Base-by-base conservation (phyloP, 345 rosid genomes). In the Linum tenue region DNA sequence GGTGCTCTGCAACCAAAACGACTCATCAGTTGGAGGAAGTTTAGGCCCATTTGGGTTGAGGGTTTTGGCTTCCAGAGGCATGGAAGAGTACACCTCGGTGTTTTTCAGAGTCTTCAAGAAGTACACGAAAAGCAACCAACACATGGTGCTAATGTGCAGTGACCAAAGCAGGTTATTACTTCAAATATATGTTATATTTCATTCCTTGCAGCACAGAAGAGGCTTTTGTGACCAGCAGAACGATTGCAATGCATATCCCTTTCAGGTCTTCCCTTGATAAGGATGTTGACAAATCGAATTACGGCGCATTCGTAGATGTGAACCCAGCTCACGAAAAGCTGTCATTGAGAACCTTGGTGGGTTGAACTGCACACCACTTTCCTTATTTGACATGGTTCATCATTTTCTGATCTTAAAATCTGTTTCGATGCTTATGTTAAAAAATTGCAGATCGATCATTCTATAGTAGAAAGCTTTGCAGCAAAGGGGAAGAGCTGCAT, bases 391-490 rank as follows among this genome's bases (percentile, higher is more conserved):
- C 1, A 4, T 41, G 0, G 1, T 4, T 1, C 44, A 41, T 41
- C 44, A 41, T 41, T 41, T 41, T 8, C 44, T 41, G 44, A 41
- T 4, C 44, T 8, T 7, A 3, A 41, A 41, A 41, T 7, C 44
- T 41, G 40, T 3, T 31, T 40, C 11, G 40, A 16, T 7, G 1
- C 9, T 65, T 55, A 39, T 61, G 15, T 37, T 10, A 22, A 22
- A 22, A 22, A 0, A 22, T 22, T 37, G 56, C 75, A 87, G 92
- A 84, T 92, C 64, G 96, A 92, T 73, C 80, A 72, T 44, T 87
- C 95, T 8, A 74, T 89, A 70, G 85, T 85, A 73, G 98, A 92
- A 84, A 89, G 95, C 71, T 87, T 87, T 67, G 95, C 88, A 7
- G 95, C 86, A 14, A 56, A 67, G 58, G 89, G 95, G 44, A 87